A percentile compares a stretch with the other conserved stretches of the same genome.
Conservation (phyloP, 2,329 filamentous ascomycete genomes). For the Stachybotrys echinatus region DNA sequence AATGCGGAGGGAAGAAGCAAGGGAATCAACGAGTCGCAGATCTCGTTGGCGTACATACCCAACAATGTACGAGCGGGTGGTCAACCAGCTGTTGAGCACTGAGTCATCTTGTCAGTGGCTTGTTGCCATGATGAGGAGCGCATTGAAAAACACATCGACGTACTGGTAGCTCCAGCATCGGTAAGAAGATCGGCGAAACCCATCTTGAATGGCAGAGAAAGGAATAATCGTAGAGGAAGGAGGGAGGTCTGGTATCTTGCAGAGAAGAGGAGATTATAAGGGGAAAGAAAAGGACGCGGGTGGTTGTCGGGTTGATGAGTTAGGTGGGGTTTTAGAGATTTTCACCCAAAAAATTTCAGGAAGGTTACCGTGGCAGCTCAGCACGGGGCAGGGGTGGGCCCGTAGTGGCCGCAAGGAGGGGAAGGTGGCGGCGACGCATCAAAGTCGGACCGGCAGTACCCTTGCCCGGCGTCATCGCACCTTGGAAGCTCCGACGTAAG, state of each 20-base stretch:
- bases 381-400: constrained; percentile 8
- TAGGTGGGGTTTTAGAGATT: constrained; percentile 37
- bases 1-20: constrained; percentile 6
- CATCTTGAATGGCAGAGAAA: constrained; percentile 44
- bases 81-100: constrained; percentile 70
- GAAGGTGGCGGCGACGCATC: constrained; percentile 12
- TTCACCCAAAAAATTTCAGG: constrained; percentile 25
- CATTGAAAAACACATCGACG: constrained; percentile 20
- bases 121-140: constrained; percentile 17
- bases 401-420: constrained; percentile 4
- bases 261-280: constrained; percentile 20
- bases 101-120: constrained; percentile 28
- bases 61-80: constrained; percentile 74
- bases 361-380: constrained; percentile 13
- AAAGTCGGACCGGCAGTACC: constrained; percentile 10
- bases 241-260: constrained; percentile 18
- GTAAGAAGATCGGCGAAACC: constrained; percentile 65
- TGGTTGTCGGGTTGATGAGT: constrained; percentile 30
- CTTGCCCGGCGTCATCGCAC: not conserved
- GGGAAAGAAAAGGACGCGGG: constrained; percentile 20
- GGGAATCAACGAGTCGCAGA: not conserved
- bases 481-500: constrained; percentile 27
- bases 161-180: constrained; percentile 54
- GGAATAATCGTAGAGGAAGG: constrained; percentile 15
- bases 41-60: constrained; percentile 55